phyloP scores from a whole-genome alignment of 2,329 filamentous ascomycete genomes.

The Bipolaris oryzae region DNA sequence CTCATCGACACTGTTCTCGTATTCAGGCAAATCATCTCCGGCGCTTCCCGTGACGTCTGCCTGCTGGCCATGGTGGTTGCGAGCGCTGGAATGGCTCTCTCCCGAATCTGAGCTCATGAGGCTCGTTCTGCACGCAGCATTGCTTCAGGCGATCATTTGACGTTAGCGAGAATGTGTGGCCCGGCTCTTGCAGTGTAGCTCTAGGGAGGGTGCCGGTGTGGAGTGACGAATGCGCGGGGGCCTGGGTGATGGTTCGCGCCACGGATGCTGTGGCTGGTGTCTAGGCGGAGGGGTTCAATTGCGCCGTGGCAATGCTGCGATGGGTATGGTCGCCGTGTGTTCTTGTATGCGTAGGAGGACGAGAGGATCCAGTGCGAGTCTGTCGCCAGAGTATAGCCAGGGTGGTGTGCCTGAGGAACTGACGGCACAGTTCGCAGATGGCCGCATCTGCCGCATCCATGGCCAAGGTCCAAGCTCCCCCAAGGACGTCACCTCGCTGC shows the following conservation, averaged over 20 bases:
- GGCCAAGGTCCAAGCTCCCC: slow-evolving; percentile 32
- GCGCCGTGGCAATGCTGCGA: not conserved
- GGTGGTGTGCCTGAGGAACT: slow-evolving; percentile 16
- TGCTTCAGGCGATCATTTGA: slow-evolving; percentile 49
- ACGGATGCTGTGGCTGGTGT: slow-evolving; percentile 10
- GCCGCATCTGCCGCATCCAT: slow-evolving; percentile 21
- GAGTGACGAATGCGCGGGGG: slow-evolving; percentile 18
- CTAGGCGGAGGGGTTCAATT: slow-evolving; percentile 3
- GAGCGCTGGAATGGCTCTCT: slow-evolving; percentile 66
- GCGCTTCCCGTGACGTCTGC: slow-evolving; percentile 50
- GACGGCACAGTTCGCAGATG: slow-evolving; percentile 20
- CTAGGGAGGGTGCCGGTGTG: not conserved
- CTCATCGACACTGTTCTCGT: slow-evolving; percentile 3
- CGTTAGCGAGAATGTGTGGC: slow-evolving; percentile 1
- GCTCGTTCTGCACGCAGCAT: slow-evolving; percentile 59
- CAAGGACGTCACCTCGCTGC: slow-evolving; percentile 17
- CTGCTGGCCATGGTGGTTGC: slow-evolving; percentile 48
- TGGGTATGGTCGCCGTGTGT: not conserved
- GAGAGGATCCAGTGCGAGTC: not conserved
- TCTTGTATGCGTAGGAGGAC: not conserved
- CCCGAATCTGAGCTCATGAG: slow-evolving; percentile 73
- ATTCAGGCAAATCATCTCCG: not conserved
- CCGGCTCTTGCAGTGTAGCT: slow-evolving; percentile 5
- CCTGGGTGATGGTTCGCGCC: slow-evolving; percentile 14
- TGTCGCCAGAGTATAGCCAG: not conserved